Percentiles rank a stretch among this genome's conserved stretches.
Conservation (phyloP, 1,284 basidiomycete species). For the Porodaedalea pini region DNA sequence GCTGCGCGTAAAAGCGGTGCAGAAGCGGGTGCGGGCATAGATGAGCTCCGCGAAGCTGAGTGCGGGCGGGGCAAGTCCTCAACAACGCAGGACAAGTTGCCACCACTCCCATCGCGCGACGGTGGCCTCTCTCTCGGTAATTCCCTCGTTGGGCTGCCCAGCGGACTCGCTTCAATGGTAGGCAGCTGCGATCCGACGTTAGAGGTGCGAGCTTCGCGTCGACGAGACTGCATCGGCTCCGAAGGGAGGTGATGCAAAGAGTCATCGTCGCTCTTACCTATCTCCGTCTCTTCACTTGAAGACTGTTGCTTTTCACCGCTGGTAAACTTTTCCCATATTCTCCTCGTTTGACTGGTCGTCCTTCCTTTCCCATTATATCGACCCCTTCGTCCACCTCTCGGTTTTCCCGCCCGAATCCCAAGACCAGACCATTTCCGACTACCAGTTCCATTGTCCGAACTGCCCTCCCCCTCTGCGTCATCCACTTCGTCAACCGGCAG, state of each 20-base stretch:
- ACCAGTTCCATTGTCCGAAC: constrained; percentile 10
- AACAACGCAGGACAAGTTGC: background rate
- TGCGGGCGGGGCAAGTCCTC: background rate
- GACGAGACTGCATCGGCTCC: constrained; percentile 7
- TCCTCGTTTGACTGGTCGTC: constrained; percentile 11
- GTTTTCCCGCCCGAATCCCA: constrained; percentile 4
- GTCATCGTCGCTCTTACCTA: constrained; percentile 13
- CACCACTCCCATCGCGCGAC: background rate
- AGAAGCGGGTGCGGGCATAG: constrained; percentile 12
- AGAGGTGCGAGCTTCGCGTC: background rate
- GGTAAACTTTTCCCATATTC: constrained; percentile 20
- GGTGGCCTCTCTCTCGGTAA: background rate
- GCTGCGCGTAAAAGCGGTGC: constrained; percentile 11
- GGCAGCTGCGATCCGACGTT: background rate
- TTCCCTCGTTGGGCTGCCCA: constrained; percentile 7
- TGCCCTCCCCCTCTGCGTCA: constrained; percentile 10
- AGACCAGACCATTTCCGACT: constrained; percentile 4
- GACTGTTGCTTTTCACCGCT: constrained; percentile 8
- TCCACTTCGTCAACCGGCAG: constrained; percentile 42
- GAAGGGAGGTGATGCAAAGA: constrained; percentile 8
- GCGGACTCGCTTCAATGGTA: constrained; percentile 19
- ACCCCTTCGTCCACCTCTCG: constrained; percentile 13
- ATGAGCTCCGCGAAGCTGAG: constrained; percentile 9
- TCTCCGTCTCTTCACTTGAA: constrained; percentile 17
- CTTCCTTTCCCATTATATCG: constrained; percentile 3